These are phyloP conservation scores for Talaromyces sp. DNA, from an alignment of 2,329 filamentous ascomycete species.

Conservation along the genomic window DNA sequence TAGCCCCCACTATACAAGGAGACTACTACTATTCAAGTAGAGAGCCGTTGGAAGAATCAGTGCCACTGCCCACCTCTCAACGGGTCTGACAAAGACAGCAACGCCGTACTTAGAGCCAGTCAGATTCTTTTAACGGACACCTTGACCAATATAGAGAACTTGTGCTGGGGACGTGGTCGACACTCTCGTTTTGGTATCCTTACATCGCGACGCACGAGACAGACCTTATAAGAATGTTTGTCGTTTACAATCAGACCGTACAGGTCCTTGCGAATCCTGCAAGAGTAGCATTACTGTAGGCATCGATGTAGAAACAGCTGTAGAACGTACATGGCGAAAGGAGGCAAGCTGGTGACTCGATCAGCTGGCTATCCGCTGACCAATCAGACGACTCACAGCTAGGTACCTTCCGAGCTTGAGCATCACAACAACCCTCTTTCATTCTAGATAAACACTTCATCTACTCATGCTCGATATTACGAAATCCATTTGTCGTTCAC, in stretches of 20 bases:
- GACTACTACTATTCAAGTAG: background rate
- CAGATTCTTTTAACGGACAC: background rate
- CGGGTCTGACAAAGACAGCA: background rate
- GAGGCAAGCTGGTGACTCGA: background rate
- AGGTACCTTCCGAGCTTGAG: background rate
- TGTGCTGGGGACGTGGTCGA: background rate
- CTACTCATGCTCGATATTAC: background rate
- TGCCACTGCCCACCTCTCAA: background rate
- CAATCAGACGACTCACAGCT: constrained; percentile 5
- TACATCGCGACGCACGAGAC: background rate
- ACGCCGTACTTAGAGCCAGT: no score
- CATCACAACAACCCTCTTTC: background rate
- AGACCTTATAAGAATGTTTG: background rate
- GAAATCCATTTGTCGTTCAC: background rate
- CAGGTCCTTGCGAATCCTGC: background rate
- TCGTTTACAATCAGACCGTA: background rate
- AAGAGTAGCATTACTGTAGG: background rate
- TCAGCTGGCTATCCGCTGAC: constrained; percentile 5
- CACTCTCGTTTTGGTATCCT: background rate
- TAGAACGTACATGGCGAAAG: background rate
- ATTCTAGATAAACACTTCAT: background rate
- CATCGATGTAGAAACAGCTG: background rate
- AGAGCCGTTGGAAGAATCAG: background rate
- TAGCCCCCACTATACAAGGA: background rate
- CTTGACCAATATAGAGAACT: background rate